Percentiles rank a stretch among this genome's conserved stretches.
phyloP scores from a whole-genome alignment of 441 rosid genomes.

The Populus hybrid region DNA sequence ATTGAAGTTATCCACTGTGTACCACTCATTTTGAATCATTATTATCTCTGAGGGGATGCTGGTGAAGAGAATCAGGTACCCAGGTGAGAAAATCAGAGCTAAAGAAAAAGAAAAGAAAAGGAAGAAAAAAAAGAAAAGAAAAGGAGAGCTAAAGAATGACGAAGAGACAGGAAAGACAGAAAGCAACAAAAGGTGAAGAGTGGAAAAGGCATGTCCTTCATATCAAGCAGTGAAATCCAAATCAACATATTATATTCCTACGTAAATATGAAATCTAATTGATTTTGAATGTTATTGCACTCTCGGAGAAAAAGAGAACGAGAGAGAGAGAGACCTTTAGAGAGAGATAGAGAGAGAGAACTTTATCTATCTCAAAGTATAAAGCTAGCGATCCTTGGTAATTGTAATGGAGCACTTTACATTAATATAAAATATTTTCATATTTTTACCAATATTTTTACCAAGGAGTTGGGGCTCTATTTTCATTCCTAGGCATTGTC shows the following conservation, averaged over 20 bases:
- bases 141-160: constrained; percentile 41
- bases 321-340: constrained; percentile 12
- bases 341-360: neutral
- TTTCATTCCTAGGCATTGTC: constrained; percentile 20
- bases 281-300: constrained; percentile 35
- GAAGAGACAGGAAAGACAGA: constrained; percentile 80
- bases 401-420: constrained; percentile 37
- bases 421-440: constrained; percentile 20
- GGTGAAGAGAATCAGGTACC: constrained; percentile 49
- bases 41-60: constrained; percentile 26
- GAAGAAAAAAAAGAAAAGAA: constrained; percentile 28
- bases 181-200: constrained; percentile 50
- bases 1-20: constrained; percentile 26
- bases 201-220: constrained; percentile 32
- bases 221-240: constrained; percentile 37
- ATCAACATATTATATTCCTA: constrained; percentile 43
- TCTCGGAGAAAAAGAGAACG: neutral
- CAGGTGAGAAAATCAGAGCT: constrained; percentile 28
- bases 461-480: constrained; percentile 4
- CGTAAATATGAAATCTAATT: constrained; percentile 54
- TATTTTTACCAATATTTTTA: constrained; percentile 25
- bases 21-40: constrained; percentile 47
- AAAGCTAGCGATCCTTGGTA: constrained; percentile 47
- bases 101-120: constrained; percentile 7
- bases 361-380: constrained; percentile 34